phyloP scores from a whole-genome alignment of 108 stramenopile species.

The Skeletonema grethae region DNA sequence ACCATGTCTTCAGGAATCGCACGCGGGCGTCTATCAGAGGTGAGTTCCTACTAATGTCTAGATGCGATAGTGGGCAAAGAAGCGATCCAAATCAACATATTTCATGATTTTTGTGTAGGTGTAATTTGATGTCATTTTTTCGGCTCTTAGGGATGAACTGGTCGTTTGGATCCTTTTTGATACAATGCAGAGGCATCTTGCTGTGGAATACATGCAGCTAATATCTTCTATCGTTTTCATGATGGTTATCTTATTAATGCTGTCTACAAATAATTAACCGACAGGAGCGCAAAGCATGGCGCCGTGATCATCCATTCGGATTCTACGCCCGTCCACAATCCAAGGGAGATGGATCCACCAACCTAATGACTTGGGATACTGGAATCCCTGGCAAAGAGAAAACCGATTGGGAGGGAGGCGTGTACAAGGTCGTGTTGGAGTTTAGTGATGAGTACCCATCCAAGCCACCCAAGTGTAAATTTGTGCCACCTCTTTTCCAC shows the following conservation, averaged over 20 bases:
- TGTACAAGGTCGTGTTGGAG: constrained; percentile 97
- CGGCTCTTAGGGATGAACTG: neutral
- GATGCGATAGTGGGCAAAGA: neutral
- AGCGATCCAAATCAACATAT: neutral
- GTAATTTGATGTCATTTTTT: constrained; percentile 8
- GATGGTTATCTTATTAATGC: neutral
- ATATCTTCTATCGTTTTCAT: neutral
- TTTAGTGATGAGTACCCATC: constrained; percentile 97
- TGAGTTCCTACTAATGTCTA: constrained; percentile 4
- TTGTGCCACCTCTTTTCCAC: constrained; percentile 86
- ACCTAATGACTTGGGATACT: constrained; percentile 96
- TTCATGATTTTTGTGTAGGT: neutral
- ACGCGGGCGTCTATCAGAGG: constrained; percentile 55
- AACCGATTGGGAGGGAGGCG: constrained; percentile 96
- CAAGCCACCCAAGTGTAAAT: constrained; percentile 98
- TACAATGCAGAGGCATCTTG: neutral
- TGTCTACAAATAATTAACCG: neutral
- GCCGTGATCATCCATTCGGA: constrained; percentile 95
- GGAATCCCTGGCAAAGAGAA: constrained; percentile 93
- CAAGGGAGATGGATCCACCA: constrained; percentile 88
- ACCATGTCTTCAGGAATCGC: constrained; percentile 40
- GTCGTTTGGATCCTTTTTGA: neutral
- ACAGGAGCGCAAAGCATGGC: constrained; percentile 95
- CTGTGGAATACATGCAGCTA: neutral
- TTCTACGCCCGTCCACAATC: constrained; percentile 93